phyloP scores from a whole-genome alignment of 257 asterid species.

The Solanum commersonii region DNA sequence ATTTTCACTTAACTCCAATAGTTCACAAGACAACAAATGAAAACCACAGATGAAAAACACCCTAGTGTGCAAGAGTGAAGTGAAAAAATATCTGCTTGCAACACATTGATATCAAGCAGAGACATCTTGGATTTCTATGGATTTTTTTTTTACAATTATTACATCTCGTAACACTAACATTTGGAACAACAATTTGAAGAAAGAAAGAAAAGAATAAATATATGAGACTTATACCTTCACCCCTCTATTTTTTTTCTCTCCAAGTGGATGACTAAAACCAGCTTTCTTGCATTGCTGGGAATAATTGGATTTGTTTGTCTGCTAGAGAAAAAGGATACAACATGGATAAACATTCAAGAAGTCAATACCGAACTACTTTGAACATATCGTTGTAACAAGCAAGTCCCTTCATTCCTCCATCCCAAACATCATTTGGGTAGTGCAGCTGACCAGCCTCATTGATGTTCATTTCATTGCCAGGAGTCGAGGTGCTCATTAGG shows the following conservation, averaged over 20 bases:
- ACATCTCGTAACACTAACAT: constrained; percentile 6
- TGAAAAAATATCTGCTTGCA: neutral
- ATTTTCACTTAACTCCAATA: neutral
- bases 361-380: neutral
- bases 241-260: neutral
- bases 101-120: neutral
- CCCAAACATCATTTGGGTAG: constrained; percentile 1
- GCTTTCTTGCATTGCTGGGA: constrained; percentile 10
- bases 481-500: neutral
- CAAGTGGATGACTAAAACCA: constrained; percentile 4
- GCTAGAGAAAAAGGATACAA: neutral
- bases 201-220: neutral
- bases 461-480: neutral
- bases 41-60: neutral
- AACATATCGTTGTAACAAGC: neutral
- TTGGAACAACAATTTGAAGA: neutral
- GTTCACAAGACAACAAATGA: neutral
- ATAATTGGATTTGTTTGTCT: neutral
- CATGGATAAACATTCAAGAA: neutral
- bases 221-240: neutral
- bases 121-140: neutral
- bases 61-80: neutral
- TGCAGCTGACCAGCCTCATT: neutral
- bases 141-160: neutral
- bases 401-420: neutral